Conservation (phyloP, 768 basidiomycete genomes). For the Boletus tomentosulus region DNA sequence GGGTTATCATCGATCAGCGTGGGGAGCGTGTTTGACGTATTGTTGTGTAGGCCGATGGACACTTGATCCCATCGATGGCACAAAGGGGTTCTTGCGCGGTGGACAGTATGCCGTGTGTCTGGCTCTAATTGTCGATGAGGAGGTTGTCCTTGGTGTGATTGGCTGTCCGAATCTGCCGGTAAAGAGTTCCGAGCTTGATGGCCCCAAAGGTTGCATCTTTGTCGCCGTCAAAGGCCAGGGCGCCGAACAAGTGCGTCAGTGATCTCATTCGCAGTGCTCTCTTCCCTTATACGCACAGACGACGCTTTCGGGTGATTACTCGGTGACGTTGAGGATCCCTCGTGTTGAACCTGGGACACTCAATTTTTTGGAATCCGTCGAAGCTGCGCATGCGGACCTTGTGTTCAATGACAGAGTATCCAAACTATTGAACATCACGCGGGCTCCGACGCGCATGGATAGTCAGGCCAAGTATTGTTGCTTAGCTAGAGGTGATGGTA, state of each 20-base stretch:
- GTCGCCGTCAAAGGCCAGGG: constrained; percentile 86
- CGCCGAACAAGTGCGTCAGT: constrained; percentile 54
- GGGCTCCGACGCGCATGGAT: constrained; percentile 80
- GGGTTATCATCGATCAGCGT: constrained; percentile 29
- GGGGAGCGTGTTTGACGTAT: neutral
- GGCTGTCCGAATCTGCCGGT: constrained; percentile 90
- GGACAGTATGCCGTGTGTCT: constrained; percentile 93
- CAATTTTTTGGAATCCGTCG: constrained; percentile 86
- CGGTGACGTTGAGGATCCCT: constrained; percentile 48
- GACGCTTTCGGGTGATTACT: constrained; percentile 47
- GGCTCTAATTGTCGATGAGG: constrained; percentile 72
- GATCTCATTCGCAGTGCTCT: neutral
- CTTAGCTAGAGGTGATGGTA: constrained; percentile 82
- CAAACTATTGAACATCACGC: constrained; percentile 57
- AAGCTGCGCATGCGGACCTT: constrained; percentile 89
- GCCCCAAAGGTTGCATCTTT: constrained; percentile 76
- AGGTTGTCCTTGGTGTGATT: constrained; percentile 80
- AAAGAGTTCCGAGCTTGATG: constrained; percentile 47
- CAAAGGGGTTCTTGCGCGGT: constrained; percentile 88
- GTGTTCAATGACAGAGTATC: constrained; percentile 76
- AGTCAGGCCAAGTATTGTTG: constrained; percentile 94
- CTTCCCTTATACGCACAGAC: constrained; percentile 34
- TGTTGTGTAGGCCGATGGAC: constrained; percentile 69
- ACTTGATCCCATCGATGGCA: constrained; percentile 88
- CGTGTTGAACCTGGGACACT: constrained; percentile 42